These are phyloP conservation scores for Sisymbrium altissimum DNA, from an alignment of 345 rosid species.

Conservation along the genomic window DNA sequence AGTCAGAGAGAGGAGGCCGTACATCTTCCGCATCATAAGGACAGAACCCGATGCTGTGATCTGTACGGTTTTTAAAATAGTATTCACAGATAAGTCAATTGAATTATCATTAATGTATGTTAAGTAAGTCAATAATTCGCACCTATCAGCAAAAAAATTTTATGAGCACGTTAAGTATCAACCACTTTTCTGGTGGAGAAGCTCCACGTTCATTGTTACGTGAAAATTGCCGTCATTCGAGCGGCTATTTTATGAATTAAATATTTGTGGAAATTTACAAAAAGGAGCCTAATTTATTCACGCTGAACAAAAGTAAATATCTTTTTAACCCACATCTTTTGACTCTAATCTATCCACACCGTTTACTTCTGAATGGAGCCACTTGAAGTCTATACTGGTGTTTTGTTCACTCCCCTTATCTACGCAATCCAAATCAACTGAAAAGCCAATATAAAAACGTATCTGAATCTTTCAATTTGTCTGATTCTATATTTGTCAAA, in stretches of 20 bases:
- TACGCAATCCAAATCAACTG: background rate
- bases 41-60: conserved; percentile 15
- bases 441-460: background rate
- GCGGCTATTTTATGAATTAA: background rate
- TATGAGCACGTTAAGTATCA: conserved; percentile 19
- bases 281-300: background rate
- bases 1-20: conserved; percentile 4
- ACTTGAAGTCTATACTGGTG: conserved; percentile 24
- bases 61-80: conserved; percentile 14
- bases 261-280: background rate
- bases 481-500: background rate
- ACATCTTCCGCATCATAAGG: conserved; percentile 21
- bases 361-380: conserved; percentile 24
- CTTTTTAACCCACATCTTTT: conserved; percentile 26
- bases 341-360: conserved; percentile 20
- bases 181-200: conserved; percentile 17
- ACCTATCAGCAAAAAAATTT: background rate
- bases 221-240: conserved; percentile 5
- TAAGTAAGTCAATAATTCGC: conserved; percentile 17
- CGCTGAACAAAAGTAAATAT: conserved; percentile 3
- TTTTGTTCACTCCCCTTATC: background rate
- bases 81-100: conserved; percentile 20
- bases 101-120: background rate
- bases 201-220: conserved; percentile 12
- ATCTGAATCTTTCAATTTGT: conserved; percentile 8